Base-by-base conservation (phyloP, 1,284 basidiomycete genomes). In the Afroboletus lepidellus region DNA sequence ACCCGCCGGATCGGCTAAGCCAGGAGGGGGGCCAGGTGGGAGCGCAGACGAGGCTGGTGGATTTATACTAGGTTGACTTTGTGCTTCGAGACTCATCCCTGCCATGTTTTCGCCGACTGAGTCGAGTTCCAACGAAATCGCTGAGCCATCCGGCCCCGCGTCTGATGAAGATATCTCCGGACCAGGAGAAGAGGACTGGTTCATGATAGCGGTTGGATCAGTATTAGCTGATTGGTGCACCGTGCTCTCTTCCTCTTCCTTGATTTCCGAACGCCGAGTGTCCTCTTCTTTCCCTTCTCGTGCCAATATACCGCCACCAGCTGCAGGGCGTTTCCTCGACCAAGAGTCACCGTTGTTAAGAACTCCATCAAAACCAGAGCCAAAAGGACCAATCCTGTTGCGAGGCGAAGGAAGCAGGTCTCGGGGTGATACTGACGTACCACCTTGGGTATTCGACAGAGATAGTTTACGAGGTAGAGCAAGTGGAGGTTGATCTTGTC, bases 351-450 rank as follows among this genome's bases (percentile, higher is more conserved):
- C 80, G 42, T 72, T 73, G 53, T 76, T 82, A 45, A 89, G 71
- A 15, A 89, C 79, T n/a, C 85, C 86, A 61, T 90, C 87, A 60
- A 90, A 87, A 48, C 77, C 77, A 53, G 80, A 73, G 20, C 76
- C 71, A 56, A 76, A 76, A 0, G 60, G 18, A 24, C 81, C 82
- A 54, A 79, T 72, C 55, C 87, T 80, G 47, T 76, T 78, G 44
- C 87, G 84, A 60, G 87, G 85, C 30, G 87, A 87, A 42, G 81
- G 77, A 48, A 83, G 71, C 8, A 73, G 74, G 38, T 86, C 85
- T 50, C 87, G 82, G 48, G 86, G 78, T 41, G 83, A 81, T 44
- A 53, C n/a, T 18, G 73, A 61, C 16, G 75, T 61, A 18, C 77
- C 71, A 32, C 75, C 73, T 62, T 84, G 82, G 49, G 78, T 72